Percentiles rank a stretch among this genome's conserved stretches.
Conservation (phyloP, 2,329 filamentous ascomycete species). For the Penicillium corylophilum region DNA sequence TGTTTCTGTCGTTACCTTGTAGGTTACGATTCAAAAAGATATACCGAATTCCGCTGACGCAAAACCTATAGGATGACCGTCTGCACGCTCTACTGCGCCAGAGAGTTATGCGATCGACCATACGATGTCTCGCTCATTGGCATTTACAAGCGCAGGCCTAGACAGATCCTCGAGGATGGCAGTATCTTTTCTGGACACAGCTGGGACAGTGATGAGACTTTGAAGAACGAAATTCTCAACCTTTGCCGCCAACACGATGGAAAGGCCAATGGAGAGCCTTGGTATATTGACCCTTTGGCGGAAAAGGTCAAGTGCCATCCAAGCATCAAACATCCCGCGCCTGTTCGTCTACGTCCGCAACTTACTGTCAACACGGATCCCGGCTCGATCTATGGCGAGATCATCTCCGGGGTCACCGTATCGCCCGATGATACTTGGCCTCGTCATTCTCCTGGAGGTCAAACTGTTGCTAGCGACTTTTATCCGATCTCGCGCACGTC, state of each 20-base stretch:
- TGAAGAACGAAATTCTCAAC: constrained; percentile 40
- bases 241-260: constrained; percentile 37
- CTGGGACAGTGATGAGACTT: constrained; percentile 36
- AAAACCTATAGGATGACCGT: constrained; percentile 29
- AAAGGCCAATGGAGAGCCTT: constrained; percentile 26
- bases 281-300: constrained; percentile 23
- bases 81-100: constrained; percentile 39
- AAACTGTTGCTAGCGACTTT: constrained; percentile 20
- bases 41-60: neutral
- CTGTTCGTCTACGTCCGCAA: constrained; percentile 30
- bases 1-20: constrained; percentile 37
- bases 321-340: constrained; percentile 33
- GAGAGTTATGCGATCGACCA: constrained; percentile 38
- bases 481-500: constrained; percentile 31
- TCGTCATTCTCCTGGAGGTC: constrained; percentile 18
- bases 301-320: constrained; percentile 30
- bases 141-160: constrained; percentile 28
- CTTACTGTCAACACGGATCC: constrained; percentile 30
- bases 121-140: constrained; percentile 41
- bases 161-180: constrained; percentile 19
- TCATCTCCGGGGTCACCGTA: constrained; percentile 28
- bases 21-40: constrained; percentile 10
- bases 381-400: constrained; percentile 29
- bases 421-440: constrained; percentile 23
- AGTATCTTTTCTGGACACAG: constrained; percentile 36